Evolutionary conservation across 2,329 filamentous ascomycete genomes (phyloP), one percentile per base, ranked within the genome.

Genomic region (Pestalotiopsis fici): DNA sequence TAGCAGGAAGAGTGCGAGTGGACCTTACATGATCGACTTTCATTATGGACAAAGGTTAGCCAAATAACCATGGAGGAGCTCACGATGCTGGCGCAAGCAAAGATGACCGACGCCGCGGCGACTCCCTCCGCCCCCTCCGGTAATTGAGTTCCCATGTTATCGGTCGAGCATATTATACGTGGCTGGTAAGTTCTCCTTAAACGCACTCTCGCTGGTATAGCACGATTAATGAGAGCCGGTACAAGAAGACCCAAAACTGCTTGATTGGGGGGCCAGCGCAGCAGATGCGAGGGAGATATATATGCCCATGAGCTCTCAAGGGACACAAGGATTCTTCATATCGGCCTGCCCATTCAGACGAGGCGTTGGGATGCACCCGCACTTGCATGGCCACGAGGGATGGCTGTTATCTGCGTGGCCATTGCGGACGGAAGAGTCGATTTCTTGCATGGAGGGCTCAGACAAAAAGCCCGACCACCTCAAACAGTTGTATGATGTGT

Each of bases 1-100:
- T 2, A 6, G 21, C 15, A 31, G 7, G 50, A 21, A 23, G n/a
- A 21, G n/a, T 37, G 5, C 4, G 1, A 13, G 43, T 27, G 18
- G 35, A 64, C 73, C 69, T n/a, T 67, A 74, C 74, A 75, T 23
- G 71, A 72, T 28, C 69, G 65, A 37, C 72, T 68, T 57, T 74
- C 72, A 23, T 73, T 67, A 39, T 74, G 73, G 23, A 67, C 59
- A 71, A 70, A 74, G 2, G 74, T 74, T 37, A 75, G 66, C 74
- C 74, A 74, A 21, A 75, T 63, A 27, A 74, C 62, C 11, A 69
- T 54, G 15, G 28, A 59, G 12, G 65, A 69, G 59, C 70, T 69
- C 28, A 63, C 39, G 28, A 67, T 31, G 64, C 66, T 69, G 54
- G 69, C 18, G 43, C 28, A 50, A 31, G 65, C 67, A 55, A 68